Conservation (phyloP, 257 asterid genomes). For the Petunia secreta region DNA sequence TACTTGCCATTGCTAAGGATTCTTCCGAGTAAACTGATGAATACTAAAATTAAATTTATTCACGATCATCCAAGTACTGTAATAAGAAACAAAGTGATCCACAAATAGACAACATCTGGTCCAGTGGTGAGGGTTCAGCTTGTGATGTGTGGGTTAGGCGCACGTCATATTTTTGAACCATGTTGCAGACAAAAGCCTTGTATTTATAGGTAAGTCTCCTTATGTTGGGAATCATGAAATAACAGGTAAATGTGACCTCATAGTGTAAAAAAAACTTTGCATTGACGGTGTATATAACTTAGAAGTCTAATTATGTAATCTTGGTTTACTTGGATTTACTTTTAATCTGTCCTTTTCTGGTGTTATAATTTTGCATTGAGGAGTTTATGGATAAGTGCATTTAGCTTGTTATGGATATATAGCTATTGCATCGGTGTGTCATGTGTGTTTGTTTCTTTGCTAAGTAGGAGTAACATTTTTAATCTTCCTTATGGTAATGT, state of each 20-base stretch:
- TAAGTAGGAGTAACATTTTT: background rate
- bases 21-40: background rate
- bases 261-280: too few species aligned
- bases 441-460: background rate
- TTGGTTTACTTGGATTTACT: background rate
- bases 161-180: too few species aligned
- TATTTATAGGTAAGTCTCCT: too few species aligned
- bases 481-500: background rate
- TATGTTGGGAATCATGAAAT: too few species aligned
- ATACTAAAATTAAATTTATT: background rate
- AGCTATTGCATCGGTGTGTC: background rate
- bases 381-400: background rate
- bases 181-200: too few species aligned
- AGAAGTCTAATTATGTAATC: background rate
- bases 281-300: too few species aligned
- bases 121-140: too few species aligned
- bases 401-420: background rate
- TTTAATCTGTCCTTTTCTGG: background rate
- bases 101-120: too few species aligned
- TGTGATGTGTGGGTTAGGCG: too few species aligned
- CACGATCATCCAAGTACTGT: background rate
- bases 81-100: background rate
- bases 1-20: background rate
- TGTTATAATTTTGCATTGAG: background rate
- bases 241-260: too few species aligned